phyloP scores from a whole-genome alignment of 768 basidiomycete species.

The Rickenella mellea region DNA sequence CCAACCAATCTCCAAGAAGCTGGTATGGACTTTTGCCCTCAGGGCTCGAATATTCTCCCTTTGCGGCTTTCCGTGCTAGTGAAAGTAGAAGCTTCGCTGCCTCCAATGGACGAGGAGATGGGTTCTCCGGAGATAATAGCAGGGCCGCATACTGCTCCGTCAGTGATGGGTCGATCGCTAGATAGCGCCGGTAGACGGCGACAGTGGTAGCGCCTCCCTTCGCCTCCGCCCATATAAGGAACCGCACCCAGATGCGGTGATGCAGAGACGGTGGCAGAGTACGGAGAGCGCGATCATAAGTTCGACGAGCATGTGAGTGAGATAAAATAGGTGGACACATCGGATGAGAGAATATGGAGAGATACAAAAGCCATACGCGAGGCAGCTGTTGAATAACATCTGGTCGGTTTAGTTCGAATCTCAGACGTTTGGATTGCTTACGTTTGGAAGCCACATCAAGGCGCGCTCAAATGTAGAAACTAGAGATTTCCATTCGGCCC shows the following conservation, averaged over 20 bases:
- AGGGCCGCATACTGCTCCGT: slow-evolving; percentile 72
- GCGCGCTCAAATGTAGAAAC: slow-evolving; percentile 87
- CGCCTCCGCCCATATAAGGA: slow-evolving; percentile 84
- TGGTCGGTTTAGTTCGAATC: slow-evolving; percentile 4
- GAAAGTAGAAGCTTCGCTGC: slow-evolving; percentile 86
- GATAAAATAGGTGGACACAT: slow-evolving; percentile 77
- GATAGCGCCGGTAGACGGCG: slow-evolving; percentile 81
- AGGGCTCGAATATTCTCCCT: slow-evolving; percentile 75
- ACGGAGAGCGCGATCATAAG: slow-evolving; percentile 89
- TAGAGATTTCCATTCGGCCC: slow-evolving; percentile 90
- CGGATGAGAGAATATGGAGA: slow-evolving; percentile 84
- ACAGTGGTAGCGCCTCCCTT: slow-evolving; percentile 74
- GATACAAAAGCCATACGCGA: slow-evolving; percentile 88
- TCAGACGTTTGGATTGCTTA: slow-evolving; percentile 25
- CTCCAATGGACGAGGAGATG: slow-evolving; percentile 70
- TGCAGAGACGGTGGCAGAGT: slow-evolving; percentile 92
- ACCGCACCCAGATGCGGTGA: slow-evolving; percentile 84
- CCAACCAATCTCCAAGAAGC: slow-evolving; percentile 84
- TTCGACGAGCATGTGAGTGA: slow-evolving; percentile 84
- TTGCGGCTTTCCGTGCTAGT: slow-evolving; percentile 74
- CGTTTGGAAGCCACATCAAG: slow-evolving; percentile 89
- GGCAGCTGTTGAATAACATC: slow-evolving; percentile 53
- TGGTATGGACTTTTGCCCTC: slow-evolving; percentile 96
- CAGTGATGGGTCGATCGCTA: slow-evolving; percentile 68
- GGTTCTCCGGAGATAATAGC: slow-evolving; percentile 48